Base-by-base conservation (phyloP, 1,284 basidiomycete species). In the Bjerkandera adusta region DNA sequence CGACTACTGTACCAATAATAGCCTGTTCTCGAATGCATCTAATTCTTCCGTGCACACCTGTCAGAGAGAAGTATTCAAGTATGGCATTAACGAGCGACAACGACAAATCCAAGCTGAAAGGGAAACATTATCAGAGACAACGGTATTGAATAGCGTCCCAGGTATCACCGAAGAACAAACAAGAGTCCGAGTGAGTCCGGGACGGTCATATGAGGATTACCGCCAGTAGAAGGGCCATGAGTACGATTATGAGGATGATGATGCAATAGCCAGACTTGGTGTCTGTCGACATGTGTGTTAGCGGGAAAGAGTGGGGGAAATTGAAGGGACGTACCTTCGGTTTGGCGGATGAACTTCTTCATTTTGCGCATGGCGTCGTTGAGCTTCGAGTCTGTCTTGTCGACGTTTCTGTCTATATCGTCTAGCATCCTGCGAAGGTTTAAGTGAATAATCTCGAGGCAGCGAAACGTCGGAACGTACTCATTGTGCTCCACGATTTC, bases 401-500 rank as follows among this genome's bases (percentile, higher is more conserved):
- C 91, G 1, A 94, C 89, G 25, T 80, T 76, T 8, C 64, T 72
- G 50, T 90, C 89, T 1, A 97, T 69, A 59, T 93, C 92, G 27
- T 81, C 85, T 0, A 97, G 73, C 79, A 97, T 81, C 57, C 92
- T 94, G 55, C 25, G 37, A 11, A 15, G 42, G 36, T 25, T 16
- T 35, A 10, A n/a, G 35, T 26, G 4, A 24, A n/a, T 21, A 39
- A 27, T 11, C 36, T 25, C 45, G 53, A 12, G 29, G 27, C n/a
- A n/a, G n/a, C n/a, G n/a, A n/a, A 12, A 20, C 18, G n/a, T 18
- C 27, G 13, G 49, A 44, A 67, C 83, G 49, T 54, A 94, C 93
- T 91, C 89, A 55, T 85, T 89, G 56, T 96, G 93, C 63, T 94
- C 91, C 4, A 65, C 71, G 36, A 96, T 89, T 63, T 97, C 93